These are phyloP conservation scores for Entonaema liquescens DNA, from an alignment of 495 filamentous ascomycete genomes.

Conservation along the genomic window DNA sequence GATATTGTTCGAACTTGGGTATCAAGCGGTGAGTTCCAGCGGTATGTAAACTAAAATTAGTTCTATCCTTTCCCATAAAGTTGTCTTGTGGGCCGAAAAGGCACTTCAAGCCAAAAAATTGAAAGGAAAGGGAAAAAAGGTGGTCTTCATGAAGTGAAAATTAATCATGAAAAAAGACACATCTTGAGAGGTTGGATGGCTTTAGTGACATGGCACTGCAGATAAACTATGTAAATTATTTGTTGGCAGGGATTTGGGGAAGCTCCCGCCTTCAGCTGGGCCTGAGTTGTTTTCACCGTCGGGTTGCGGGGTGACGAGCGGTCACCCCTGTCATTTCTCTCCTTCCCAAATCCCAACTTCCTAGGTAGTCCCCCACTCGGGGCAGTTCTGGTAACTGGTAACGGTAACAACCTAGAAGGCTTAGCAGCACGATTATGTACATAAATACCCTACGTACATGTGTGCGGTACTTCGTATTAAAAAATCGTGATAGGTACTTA, in stretches of 20 bases:
- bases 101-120: slow-evolving; percentile 1
- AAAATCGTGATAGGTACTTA: not conserved
- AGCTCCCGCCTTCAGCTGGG: slow-evolving; percentile 34
- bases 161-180: slow-evolving; percentile 21
- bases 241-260: slow-evolving; percentile 28
- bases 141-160: slow-evolving; percentile 18
- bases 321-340: slow-evolving; percentile 4
- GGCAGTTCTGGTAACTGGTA: not conserved
- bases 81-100: slow-evolving; percentile 3
- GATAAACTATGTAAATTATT: slow-evolving; percentile 17
- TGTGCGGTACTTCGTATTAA: too few species aligned
- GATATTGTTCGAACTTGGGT: slow-evolving; percentile 15
- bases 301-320: slow-evolving; percentile 49
- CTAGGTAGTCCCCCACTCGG: not conserved
- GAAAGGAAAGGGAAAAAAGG: slow-evolving; percentile 1
- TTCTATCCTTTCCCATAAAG: slow-evolving; percentile 5
- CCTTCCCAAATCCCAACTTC: not conserved
- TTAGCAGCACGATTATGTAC: not conserved
- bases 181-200: slow-evolving; percentile 26
- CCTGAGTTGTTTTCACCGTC: slow-evolving; percentile 44
- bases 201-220: slow-evolving; percentile 47
- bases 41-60: slow-evolving; percentile 25
- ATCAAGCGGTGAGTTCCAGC: slow-evolving; percentile 14
- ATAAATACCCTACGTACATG: not conserved
- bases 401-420: not conserved